Evolutionary conservation across 2,329 filamentous ascomycete genomes (phyloP), one percentile per base, ranked within the genome.

Genomic region (Colletotrichum sp.): DNA sequence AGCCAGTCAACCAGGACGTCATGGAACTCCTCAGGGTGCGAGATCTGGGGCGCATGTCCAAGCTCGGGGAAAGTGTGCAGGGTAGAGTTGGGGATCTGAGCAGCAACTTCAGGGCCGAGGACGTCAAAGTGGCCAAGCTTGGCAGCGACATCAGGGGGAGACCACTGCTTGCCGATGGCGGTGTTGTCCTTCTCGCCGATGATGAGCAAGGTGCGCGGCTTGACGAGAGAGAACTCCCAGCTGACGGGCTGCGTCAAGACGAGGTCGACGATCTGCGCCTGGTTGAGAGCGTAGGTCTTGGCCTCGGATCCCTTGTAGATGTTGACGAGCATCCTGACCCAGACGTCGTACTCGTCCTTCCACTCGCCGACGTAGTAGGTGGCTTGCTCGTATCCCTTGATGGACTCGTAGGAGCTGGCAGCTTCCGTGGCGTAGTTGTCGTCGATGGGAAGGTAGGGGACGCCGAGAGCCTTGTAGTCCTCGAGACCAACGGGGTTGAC

Each of bases 11-110:
- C 78, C 74, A 90, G 74, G 7, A 84, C 85, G n/a, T 81, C 75
- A 78, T 90, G 87, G 76, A 90, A 90, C 44, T 78, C 80, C 4
- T 83, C 83, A 1, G 89, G 88, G 30, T 86, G 85, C 75, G 90
- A 88, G 69, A 91, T 87, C 78, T 90, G 89, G 16, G 89, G 89
- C 44, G 88, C 85, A 75, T 91, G 89, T 2, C 89, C 90, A 48
- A 89, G 78, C 30, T 86, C 84, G 1, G 85, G 81, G 77, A 90
- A 90, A 63, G 86, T 85, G 48, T 90, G 80, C 68, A 90, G 80
- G 11, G 85, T 84, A 39, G 83, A 83, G 48, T 87, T 83, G 1
- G 86, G 86, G 55, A 91, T 88, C 75, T 83, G 82, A 0, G 80
- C 82, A 9, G 84, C 85, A 0, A 87, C 85, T 74, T 85, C 78